Conservation (phyloP, 164 flowering plant species). For the Vitis riparia region DNA sequence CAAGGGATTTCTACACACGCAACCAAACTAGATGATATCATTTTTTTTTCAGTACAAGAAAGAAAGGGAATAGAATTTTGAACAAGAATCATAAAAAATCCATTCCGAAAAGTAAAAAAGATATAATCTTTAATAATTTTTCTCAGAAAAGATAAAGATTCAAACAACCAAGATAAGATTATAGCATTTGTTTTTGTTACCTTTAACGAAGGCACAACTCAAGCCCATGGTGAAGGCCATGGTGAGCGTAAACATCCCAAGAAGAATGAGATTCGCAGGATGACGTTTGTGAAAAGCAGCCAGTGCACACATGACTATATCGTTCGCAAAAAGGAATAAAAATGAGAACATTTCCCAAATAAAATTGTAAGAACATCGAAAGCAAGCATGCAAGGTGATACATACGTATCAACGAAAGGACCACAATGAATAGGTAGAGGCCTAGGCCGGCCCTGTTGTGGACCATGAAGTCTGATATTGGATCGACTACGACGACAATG, state of each 20-base stretch:
- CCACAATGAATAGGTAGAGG: conserved; percentile 40
- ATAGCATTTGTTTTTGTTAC: conserved; percentile 22
- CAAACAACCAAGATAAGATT: too few species aligned
- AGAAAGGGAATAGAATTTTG: too few species aligned
- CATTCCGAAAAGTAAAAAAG: too few species aligned
- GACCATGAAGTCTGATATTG: conserved; percentile 42
- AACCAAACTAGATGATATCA: too few species aligned
- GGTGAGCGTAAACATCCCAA: conserved; percentile 51
- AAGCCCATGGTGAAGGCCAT: conserved; percentile 61
- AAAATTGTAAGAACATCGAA: background rate
- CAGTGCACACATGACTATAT: conserved; percentile 59
- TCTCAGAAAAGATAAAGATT: too few species aligned
- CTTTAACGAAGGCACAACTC: conserved; percentile 59
- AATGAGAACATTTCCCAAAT: background rate
- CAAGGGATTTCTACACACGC: too few species aligned
- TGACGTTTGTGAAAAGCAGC: conserved; percentile 44
- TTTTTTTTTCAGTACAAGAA: too few species aligned
- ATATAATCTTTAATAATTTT: too few species aligned
- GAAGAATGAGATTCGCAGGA: conserved; percentile 65
- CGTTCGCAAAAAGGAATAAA: conserved; percentile 6
- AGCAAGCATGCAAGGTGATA: too few species aligned
- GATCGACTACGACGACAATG: conserved; percentile 44
- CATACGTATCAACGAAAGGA: conserved; percentile 53
- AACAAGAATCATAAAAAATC: too few species aligned
- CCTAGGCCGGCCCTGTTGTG: conserved; percentile 42